phyloP scores from a whole-genome alignment of 1,284 basidiomycete genomes.

The Trichosporon asahii region DNA sequence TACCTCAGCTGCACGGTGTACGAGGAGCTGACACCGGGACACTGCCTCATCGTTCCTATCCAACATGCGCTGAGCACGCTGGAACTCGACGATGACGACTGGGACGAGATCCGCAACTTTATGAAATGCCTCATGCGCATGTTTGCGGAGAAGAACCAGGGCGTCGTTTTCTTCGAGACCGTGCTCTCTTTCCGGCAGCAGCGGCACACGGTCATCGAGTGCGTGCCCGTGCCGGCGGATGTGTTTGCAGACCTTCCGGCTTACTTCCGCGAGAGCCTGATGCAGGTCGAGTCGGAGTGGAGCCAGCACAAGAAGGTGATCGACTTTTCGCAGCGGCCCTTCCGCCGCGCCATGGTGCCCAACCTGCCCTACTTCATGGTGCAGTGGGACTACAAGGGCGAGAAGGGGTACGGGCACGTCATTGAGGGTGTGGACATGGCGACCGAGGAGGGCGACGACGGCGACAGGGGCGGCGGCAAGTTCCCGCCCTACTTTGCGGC shows the following conservation, averaged over 20 bases:
- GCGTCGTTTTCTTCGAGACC: constrained; percentile 91
- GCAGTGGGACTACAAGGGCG: constrained; percentile 94
- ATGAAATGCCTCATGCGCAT: constrained; percentile 98
- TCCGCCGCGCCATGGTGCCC: constrained; percentile 86
- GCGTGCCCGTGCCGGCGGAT: constrained; percentile 78
- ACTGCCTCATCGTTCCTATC: constrained; percentile 92
- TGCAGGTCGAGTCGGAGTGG: constrained; percentile 91
- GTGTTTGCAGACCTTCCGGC: constrained; percentile 80
- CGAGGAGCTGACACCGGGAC: constrained; percentile 82
- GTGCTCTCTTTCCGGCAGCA: constrained; percentile 80
- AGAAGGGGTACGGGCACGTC: constrained; percentile 94
- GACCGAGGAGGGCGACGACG: constrained; percentile 68
- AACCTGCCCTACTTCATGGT: constrained; percentile 99
- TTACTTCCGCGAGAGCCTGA: constrained; percentile 93
- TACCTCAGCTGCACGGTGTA: constrained; percentile 83
- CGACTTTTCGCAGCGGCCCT: constrained; percentile 81
- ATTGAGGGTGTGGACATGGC: constrained; percentile 80
- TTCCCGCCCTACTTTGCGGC: constrained; percentile 92
- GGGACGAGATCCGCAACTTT: constrained; percentile 98
- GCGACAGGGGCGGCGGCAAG: constrained; percentile 79
- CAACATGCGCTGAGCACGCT: constrained; percentile 87
- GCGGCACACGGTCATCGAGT: constrained; percentile 87
- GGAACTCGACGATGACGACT: constrained; percentile 95
- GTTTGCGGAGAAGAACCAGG: constrained; percentile 83
- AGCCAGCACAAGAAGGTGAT: constrained; percentile 96